Conservation (phyloP, 306 rosid genomes). For the Neltuma alba region DNA sequence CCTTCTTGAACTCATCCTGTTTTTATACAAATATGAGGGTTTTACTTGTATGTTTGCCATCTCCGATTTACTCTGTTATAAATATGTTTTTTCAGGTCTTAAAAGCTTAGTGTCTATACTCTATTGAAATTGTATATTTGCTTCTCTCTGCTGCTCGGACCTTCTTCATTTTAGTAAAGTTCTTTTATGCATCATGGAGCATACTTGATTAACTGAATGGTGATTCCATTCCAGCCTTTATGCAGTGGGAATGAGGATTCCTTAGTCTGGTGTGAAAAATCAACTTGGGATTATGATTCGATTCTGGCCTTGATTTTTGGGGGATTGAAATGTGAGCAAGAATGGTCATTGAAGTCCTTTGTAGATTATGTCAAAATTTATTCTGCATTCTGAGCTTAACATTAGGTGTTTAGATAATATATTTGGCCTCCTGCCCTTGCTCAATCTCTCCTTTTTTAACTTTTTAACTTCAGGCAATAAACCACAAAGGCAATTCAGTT, state of each 20-base stretch:
- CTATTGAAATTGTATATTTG: background rate
- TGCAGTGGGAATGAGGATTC: background rate
- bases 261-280: background rate
- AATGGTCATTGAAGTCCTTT: no score
- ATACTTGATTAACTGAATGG: background rate
- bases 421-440: no score
- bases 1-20: slow-evolving; percentile 6
- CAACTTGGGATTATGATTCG: background rate
- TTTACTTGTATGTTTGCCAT: slow-evolving; percentile 5
- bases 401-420: no score
- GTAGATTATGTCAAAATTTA: no score
- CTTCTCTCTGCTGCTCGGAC: background rate
- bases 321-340: background rate
- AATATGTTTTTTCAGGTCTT: background rate
- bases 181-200: background rate
- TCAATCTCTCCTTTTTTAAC: no score
- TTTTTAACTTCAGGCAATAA: no score
- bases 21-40: background rate
- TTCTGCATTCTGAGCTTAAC: no score
- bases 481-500: no score
- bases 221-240: background rate
- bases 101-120: background rate
- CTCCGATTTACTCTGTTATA: slow-evolving; percentile 13
- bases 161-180: background rate
- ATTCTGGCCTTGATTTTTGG: background rate